These are phyloP conservation scores for Xylaria sp. DNA, from an alignment of 2,329 filamentous ascomycete genomes.

Conservation along the genomic window DNA sequence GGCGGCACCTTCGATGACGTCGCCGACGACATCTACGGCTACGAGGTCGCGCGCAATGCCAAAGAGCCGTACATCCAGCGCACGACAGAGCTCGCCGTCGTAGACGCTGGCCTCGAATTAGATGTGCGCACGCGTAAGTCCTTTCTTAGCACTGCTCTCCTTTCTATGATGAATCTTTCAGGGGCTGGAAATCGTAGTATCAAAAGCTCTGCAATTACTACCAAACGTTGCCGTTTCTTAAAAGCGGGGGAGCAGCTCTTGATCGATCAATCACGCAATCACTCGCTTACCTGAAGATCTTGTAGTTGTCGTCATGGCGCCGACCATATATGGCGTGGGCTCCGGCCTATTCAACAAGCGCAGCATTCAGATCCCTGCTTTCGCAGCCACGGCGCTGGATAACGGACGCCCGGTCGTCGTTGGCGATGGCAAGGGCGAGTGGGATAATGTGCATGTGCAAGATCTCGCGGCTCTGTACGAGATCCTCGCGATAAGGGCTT, in stretches of 20 bases:
- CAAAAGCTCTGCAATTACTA: not conserved
- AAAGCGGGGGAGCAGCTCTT: not conserved
- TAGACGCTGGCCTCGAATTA: slow-evolving; percentile 46
- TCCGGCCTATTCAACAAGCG: slow-evolving; percentile 48
- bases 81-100: slow-evolving; percentile 50
- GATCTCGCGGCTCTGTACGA: slow-evolving; percentile 52
- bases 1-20: slow-evolving; percentile 47
- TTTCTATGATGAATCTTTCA: not conserved
- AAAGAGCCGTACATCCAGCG: slow-evolving; percentile 49
- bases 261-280: not conserved
- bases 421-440: slow-evolving; percentile 47
- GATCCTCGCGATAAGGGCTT: slow-evolving; percentile 42
- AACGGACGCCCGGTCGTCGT: slow-evolving; percentile 42
- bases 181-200: too few relatives aligned
- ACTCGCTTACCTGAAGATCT: not conserved
- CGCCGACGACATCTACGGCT: slow-evolving; percentile 49
- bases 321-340: slow-evolving; percentile 54
- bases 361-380: slow-evolving; percentile 47
- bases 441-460: slow-evolving; percentile 52
- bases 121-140: slow-evolving; percentile 47
- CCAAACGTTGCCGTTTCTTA: not conserved
- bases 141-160: not conserved
- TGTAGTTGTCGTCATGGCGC: slow-evolving; percentile 50
- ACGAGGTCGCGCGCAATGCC: slow-evolving; percentile 46
- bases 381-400: slow-evolving; percentile 21